A percentile compares a stretch with the other conserved stretches of the same genome.
Evolutionary conservation across 805 yeast genomes (phyloP).

Genomic region (Clavispora carvajalis): DNA sequence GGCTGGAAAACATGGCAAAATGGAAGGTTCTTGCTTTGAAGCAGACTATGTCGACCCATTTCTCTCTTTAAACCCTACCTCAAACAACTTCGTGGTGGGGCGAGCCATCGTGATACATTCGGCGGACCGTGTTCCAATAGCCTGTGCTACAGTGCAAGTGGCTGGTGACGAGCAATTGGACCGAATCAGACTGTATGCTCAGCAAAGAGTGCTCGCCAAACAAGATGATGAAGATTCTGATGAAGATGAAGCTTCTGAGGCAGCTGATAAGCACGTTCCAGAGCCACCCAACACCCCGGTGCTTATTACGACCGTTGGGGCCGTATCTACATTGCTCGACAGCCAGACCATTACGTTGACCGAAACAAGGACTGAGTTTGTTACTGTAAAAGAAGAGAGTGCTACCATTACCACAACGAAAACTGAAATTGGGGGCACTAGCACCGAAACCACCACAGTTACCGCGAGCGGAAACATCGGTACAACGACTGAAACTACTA

Average conservation of each 20-base stretch:
- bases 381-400: background rate
- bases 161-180: slow-evolving; percentile 14
- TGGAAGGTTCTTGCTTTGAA: slow-evolving; percentile 66
- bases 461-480: background rate
- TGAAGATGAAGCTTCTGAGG: background rate
- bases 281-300: background rate
- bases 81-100: slow-evolving; percentile 57
- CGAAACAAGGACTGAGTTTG: background rate
- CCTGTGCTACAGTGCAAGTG: slow-evolving; percentile 15
- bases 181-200: background rate
- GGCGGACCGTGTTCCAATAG: slow-evolving; percentile 9
- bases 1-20: slow-evolving; percentile 72
- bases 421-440: background rate
- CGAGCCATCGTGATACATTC: slow-evolving; percentile 31
- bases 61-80: slow-evolving; percentile 52
- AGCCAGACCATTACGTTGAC: background rate
- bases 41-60: slow-evolving; percentile 59
- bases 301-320: background rate
- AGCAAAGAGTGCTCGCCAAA: background rate
- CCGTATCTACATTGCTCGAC: background rate
- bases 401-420: background rate
- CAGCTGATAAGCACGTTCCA: background rate
- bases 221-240: background rate
- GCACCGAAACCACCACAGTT: background rate
- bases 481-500: background rate